Evolutionary conservation across 2,329 filamentous ascomycete species (phyloP).

Genomic region (Penicillium occitanis): DNA sequence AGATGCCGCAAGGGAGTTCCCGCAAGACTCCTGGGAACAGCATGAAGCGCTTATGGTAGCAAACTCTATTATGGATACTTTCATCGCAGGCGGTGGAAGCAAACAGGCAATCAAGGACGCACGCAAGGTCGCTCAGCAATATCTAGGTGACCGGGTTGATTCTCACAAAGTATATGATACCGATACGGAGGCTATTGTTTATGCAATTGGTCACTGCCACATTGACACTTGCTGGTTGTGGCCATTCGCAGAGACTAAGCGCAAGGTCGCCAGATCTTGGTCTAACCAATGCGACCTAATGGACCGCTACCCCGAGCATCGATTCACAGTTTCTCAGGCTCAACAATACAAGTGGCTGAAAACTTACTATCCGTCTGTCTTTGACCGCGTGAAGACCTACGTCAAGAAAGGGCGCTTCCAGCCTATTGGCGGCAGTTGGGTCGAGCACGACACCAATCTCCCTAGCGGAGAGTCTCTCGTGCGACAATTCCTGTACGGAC

Average conservation of each 20-base stretch:
- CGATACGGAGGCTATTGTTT: conserved; percentile 73
- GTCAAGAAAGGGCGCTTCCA: conserved; percentile 89
- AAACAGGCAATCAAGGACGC: conserved; percentile 74
- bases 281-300: conserved; percentile 94
- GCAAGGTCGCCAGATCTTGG: conserved; percentile 94
- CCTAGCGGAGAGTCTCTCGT: conserved; percentile 92
- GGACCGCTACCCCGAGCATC: conserved; percentile 90
- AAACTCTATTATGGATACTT: conserved; percentile 86
- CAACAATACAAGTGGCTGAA: conserved; percentile 99
- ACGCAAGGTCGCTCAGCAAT: conserved; percentile 78
- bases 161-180: conserved; percentile 80
- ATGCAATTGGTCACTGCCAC: conserved; percentile 91
- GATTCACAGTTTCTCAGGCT: conserved; percentile 88
- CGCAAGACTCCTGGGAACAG: conserved; percentile 81
- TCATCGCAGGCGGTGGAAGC: conserved; percentile 72
- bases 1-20: conserved; percentile 90
- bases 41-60: conserved; percentile 80
- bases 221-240: conserved; percentile 99
- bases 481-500: conserved; percentile 91
- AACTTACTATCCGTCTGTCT: conserved; percentile 80
- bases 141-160: conserved; percentile 77
- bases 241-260: conserved; percentile 97
- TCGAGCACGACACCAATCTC: conserved; percentile 97
- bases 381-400: conserved; percentile 86
- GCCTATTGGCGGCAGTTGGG: conserved; percentile 96